Conservation (phyloP, 495 filamentous ascomycete genomes). For the Aspergillus wentii region DNA sequence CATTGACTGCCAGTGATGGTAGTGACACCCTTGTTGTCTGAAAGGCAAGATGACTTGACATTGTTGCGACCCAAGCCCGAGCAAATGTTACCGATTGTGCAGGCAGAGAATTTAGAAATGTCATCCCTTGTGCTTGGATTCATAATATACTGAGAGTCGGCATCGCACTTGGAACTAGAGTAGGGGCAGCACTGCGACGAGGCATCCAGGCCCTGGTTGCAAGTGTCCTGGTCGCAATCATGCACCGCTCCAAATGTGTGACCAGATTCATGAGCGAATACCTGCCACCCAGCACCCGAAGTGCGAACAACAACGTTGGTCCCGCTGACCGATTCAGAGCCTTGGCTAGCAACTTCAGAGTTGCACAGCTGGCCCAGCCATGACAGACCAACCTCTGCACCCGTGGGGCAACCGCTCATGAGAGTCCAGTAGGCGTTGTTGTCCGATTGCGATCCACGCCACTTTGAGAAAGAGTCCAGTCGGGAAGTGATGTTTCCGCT, state of each 20-base stretch:
- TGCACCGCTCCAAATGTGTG: conserved; percentile 97
- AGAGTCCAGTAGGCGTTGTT: conserved; percentile 91
- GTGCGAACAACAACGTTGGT: conserved; percentile 90
- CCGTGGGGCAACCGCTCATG: conserved; percentile 79
- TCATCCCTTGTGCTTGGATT: conserved; percentile 75
- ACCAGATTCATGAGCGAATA: conserved; percentile 92
- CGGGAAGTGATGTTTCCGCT: conserved; percentile 66
- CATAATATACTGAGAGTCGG: conserved; percentile 80
- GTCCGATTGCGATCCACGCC: conserved; percentile 72
- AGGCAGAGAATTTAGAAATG: conserved; percentile 78
- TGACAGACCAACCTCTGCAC: conserved; percentile 82
- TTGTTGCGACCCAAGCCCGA: conserved; percentile 78
- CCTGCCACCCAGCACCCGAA: conserved; percentile 78
- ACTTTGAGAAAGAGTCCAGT: conserved; percentile 81
- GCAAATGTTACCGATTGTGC: conserved; percentile 91
- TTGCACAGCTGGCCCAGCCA: conserved; percentile 91
- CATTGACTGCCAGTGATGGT: conserved; percentile 85
- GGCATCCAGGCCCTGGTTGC: conserved; percentile 52
- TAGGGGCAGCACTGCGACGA: conserved; percentile 87
- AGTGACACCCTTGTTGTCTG: conserved; percentile 74
- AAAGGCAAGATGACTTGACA: conserved; percentile 71
- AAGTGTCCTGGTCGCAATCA: conserved; percentile 73
- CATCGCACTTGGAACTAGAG: conserved; percentile 63
- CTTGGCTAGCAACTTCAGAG: conserved; percentile 42
- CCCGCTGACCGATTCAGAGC: conserved; percentile 65